A percentile compares a stretch with the other conserved stretches of the same genome.
Evolutionary conservation across 805 yeast species (phyloP).

Genomic region (Myxozyma geophila): DNA sequence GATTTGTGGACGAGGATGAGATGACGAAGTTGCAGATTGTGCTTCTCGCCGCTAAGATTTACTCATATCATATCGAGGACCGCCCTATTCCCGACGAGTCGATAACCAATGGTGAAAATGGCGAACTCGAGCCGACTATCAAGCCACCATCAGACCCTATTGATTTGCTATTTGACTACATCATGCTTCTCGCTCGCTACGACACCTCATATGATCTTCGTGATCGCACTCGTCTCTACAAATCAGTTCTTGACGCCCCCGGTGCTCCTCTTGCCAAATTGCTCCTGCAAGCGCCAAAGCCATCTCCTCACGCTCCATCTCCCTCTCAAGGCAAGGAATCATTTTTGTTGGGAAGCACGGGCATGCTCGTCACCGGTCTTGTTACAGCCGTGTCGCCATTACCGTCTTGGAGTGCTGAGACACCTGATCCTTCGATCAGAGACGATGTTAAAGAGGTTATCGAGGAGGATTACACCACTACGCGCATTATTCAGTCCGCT

Average conservation of each 20-base stretch:
- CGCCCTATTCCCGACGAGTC: conserved; percentile 38
- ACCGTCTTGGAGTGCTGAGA: conserved; percentile 54
- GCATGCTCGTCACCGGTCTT: conserved; percentile 39
- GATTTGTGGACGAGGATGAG: conserved; percentile 59
- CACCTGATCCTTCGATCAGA: conserved; percentile 44
- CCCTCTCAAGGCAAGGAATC: conserved; percentile 32
- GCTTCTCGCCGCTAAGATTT: conserved; percentile 72
- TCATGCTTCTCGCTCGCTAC: conserved; percentile 67
- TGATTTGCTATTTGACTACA: conserved; percentile 62
- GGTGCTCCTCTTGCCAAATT: conserved; percentile 67
- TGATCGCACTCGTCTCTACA: conserved; percentile 79
- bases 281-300: conserved; percentile 77
- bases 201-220: conserved; percentile 79
- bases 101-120: conserved; percentile 16
- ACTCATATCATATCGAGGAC: conserved; percentile 59
- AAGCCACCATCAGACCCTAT: conserved; percentile 45
- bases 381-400: conserved; percentile 44
- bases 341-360: conserved; percentile 43
- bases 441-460: conserved; percentile 23
- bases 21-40: conserved; percentile 72
- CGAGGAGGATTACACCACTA: conserved; percentile 5
- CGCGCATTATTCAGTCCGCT: neutral
- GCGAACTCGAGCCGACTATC: conserved; percentile 25
- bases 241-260: conserved; percentile 60
- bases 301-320: conserved; percentile 52